Percentiles rank a stretch among this genome's conserved stretches.
Evolutionary conservation across 768 basidiomycete genomes (phyloP).

Genomic region (Agaricus bisporus): DNA sequence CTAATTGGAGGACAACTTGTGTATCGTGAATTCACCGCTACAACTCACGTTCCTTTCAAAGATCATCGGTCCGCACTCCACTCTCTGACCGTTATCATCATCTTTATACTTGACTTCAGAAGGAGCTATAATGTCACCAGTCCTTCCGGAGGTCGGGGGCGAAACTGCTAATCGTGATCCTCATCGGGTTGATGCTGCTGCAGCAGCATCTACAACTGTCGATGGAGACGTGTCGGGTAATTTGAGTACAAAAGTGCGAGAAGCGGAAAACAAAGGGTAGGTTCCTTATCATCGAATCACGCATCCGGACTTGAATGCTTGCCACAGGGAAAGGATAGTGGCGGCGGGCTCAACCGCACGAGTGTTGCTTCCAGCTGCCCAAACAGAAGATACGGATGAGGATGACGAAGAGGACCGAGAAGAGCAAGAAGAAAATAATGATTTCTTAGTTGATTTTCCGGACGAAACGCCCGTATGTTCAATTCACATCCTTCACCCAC

Average conservation of each 20-base stretch:
- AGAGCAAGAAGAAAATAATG: conserved; percentile 48
- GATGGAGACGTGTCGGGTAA: neutral
- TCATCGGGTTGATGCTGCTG: neutral
- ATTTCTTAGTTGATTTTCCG: conserved; percentile 73
- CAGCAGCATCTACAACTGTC: neutral
- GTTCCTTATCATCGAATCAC: neutral
- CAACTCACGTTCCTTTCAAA: too few species aligned
- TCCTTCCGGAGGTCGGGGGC: neutral
- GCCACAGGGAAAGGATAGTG: neutral
- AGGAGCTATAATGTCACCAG: neutral
- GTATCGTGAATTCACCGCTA: too few species aligned
- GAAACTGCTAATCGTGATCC: neutral
- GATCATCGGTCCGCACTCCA: too few species aligned
- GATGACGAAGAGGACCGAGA: conserved; percentile 38
- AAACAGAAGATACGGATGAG: conserved; percentile 39
- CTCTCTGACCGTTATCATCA: too few species aligned
- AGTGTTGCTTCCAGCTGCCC: conserved; percentile 41
- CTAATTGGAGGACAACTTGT: too few species aligned
- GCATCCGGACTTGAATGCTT: neutral
- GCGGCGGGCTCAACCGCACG: conserved; percentile 26
- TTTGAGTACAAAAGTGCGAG: neutral
- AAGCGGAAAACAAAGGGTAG: neutral
- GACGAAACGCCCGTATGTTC: conserved; percentile 64
- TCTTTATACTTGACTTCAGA: neutral
- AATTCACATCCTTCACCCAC: neutral